phyloP scores from a whole-genome alignment of 2,329 filamentous ascomycete genomes.

The Colletotrichum coccodes region DNA sequence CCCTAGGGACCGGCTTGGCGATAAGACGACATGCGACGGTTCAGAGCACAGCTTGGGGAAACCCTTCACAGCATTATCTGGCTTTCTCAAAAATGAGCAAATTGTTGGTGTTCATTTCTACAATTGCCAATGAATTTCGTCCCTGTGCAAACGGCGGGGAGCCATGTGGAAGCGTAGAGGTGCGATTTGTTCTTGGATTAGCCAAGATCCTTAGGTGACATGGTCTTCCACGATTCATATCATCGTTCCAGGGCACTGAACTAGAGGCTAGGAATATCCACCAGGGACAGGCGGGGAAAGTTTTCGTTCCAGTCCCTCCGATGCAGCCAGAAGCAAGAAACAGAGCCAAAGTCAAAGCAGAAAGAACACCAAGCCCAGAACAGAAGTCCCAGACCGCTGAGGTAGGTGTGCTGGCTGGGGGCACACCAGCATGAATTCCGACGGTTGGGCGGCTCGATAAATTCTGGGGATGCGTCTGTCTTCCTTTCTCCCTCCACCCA shows the following conservation, averaged over 20 bases:
- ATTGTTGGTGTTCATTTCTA: not conserved
- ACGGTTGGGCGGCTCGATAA: not conserved
- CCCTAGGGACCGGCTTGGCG: not conserved
- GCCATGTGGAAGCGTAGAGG: not conserved
- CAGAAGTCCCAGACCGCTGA: not conserved
- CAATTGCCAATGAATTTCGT: no score
- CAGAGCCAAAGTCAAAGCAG: not conserved
- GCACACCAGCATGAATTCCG: not conserved
- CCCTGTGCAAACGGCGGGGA: not conserved
- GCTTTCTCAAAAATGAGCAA: no score
- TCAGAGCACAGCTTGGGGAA: not conserved
- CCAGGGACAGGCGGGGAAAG: not conserved
- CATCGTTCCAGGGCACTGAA: not conserved
- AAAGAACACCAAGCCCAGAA: not conserved
- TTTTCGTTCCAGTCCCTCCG: not conserved
- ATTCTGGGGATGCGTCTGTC: not conserved
- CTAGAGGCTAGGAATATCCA: not conserved
- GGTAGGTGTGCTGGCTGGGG: not conserved
- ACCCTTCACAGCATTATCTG: not conserved
- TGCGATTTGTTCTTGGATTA: not conserved
- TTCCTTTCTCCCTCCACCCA: not conserved
- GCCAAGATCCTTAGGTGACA: not conserved
- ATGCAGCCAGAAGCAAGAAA: not conserved
- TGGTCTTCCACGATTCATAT: not conserved
- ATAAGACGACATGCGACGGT: not conserved